Evolutionary conservation across 73 alveolate species (phyloP), one percentile per base, ranked within the genome.

Genomic region (Urostyla sp.): DNA sequence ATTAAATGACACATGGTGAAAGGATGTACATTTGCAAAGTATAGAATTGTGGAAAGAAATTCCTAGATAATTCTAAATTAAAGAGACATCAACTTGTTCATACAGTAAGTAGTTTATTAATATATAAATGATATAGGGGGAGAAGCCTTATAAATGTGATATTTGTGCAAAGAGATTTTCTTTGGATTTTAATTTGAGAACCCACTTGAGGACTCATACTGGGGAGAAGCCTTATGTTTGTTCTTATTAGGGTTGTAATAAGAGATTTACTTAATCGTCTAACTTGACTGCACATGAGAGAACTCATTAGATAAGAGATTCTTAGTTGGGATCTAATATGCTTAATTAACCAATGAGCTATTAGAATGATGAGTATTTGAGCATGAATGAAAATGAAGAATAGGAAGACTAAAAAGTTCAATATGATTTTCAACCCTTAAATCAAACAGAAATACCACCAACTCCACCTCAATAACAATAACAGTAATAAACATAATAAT

Each of bases 161-260:
- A 50, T 74, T 15, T 92, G 98, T 53, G 57, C 60, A 18, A 92
- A 92, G 46, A 67, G 94, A 61, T 92, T 92, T 55, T 72, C 92
- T 28, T 77, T 92, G 10, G 98, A 92, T 67, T 92, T 92, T 72
- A 92, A 92, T 75, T 69, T 92, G 32, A 67, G 95, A 80, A 92
- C 98, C 34, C 98, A 92, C 74, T 26, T 89, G 54, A 54, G 98
- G 36, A 92, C 93, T 55, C 98, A 92, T 67, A 92, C 98, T 0
- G 98, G 98, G 13, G 98, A 92, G 69, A 92, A 92, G 61, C 98
- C 98, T 27, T 95, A 95, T 85, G 95, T 90, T 4, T 95, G 99
- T 52, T 84, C 95, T 13, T 93, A 51, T 61, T 97, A 96, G 0
- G 97, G 96, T 45, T 95, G 99, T 60, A 69, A 83, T 57, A 95